Conservation (phyloP, 139 green algal genomes). For the Chlorella sp. region DNA sequence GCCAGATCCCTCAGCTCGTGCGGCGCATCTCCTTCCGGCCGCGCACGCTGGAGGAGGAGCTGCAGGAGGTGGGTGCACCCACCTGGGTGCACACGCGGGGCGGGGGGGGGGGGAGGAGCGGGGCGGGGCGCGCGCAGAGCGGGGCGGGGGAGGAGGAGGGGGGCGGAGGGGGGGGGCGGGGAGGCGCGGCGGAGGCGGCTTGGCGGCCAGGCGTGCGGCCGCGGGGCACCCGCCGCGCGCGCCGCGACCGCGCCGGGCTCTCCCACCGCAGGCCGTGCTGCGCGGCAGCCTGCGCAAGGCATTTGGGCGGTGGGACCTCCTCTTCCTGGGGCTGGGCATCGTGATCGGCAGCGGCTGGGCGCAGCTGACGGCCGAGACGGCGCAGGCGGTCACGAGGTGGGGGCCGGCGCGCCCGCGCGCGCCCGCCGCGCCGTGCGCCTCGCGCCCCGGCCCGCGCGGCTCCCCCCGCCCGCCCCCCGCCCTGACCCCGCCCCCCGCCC, state of each 20-base stretch:
- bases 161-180: too few relatives aligned
- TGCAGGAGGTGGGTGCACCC: conserved; percentile 22
- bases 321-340: conserved; percentile 40
- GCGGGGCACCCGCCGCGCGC: neutral
- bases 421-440: too few relatives aligned
- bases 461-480: neutral
- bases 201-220: neutral
- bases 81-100: too few relatives aligned
- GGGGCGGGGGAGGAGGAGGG: too few relatives aligned
- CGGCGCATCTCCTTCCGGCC: conserved; percentile 25
- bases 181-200: too few relatives aligned
- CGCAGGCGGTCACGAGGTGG: conserved; percentile 29
- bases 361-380: conserved; percentile 19
- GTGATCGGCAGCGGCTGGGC: conserved; percentile 27
- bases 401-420: neutral
- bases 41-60: conserved; percentile 42
- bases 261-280: conserved; percentile 27
- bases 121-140: too few relatives aligned
- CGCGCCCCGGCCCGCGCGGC: too few relatives aligned
- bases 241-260: neutral
- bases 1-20: conserved; percentile 21
- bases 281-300: conserved; percentile 28
- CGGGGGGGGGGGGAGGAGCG: too few relatives aligned
- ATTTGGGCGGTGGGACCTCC: conserved; percentile 27
- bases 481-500: too few relatives aligned